Percentiles rank a stretch among this genome's conserved stretches.
Conservation (phyloP, 345 rosid genomes). For the Eucalyptus lansdowneana region DNA sequence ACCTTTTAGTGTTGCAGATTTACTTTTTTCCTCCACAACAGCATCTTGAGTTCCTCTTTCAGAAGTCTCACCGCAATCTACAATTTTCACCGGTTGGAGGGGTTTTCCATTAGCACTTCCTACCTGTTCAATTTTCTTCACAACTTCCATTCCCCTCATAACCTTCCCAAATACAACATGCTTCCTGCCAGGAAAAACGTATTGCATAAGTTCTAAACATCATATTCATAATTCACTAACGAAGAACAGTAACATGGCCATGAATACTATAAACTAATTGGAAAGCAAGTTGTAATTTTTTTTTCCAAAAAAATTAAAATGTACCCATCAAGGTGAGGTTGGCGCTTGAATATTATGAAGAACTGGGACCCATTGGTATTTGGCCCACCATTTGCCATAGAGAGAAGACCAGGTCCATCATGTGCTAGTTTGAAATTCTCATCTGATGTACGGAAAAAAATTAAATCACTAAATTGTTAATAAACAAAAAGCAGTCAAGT, state of each 20-base stretch:
- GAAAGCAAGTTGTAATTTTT: neutral
- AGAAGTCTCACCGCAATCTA: slow-evolving; percentile 60
- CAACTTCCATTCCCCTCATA: slow-evolving; percentile 60
- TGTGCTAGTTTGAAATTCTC: slow-evolving; percentile 80
- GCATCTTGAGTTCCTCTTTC: slow-evolving; percentile 35
- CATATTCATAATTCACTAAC: neutral
- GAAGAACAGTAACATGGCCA: neutral
- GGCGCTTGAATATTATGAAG: slow-evolving; percentile 72
- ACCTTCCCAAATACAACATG: slow-evolving; percentile 98
- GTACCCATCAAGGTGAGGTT: slow-evolving; percentile 93
- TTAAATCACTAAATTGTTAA: neutral
- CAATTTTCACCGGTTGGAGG: slow-evolving; percentile 41
- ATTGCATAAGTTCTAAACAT: neutral
- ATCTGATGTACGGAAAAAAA: slow-evolving; percentile 26
- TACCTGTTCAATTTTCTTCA: slow-evolving; percentile 67
- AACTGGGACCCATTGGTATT: slow-evolving; percentile 95
- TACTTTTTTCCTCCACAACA: slow-evolving; percentile 45
- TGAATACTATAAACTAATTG: neutral
- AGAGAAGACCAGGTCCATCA: slow-evolving; percentile 78
- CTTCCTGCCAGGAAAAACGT: slow-evolving; percentile 39
- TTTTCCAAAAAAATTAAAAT: neutral
- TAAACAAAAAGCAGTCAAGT: neutral
- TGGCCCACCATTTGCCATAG: slow-evolving; percentile 95
- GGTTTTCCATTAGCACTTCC: slow-evolving; percentile 70
- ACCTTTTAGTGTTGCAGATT: neutral